These are phyloP conservation scores for Fagopyrum esculentum DNA, from an alignment of 148 eudicot species.

Conservation along the genomic window DNA sequence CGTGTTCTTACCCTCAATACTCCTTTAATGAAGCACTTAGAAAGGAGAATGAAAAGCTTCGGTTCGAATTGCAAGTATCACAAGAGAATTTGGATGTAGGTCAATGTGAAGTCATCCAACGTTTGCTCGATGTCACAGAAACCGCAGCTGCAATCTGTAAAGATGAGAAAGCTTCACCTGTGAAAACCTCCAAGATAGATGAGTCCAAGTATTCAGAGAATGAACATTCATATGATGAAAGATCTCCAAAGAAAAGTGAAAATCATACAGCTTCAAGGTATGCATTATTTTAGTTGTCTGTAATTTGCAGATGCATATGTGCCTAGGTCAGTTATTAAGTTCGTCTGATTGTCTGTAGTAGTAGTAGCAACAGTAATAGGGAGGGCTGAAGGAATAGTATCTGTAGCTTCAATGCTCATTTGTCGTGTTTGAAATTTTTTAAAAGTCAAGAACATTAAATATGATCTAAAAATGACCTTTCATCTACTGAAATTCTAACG, in stretches of 20 bases:
- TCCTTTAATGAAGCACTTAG: constrained; percentile 66
- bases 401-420: background rate
- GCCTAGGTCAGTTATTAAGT: background rate
- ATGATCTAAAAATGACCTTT: background rate
- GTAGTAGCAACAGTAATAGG: background rate
- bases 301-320: background rate
- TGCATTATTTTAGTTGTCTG: constrained; percentile 9
- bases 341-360: background rate
- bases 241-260: constrained; percentile 32
- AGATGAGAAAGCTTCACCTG: constrained; percentile 36
- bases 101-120: constrained; percentile 90
- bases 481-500: background rate
- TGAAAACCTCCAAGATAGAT: constrained; percentile 31
- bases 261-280: constrained; percentile 50
- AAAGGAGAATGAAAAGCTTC: constrained; percentile 91
- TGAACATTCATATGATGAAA: constrained; percentile 31
- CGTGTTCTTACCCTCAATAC: constrained; percentile 83
- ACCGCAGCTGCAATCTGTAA: constrained; percentile 49
- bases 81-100: constrained; percentile 67
- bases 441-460: background rate
- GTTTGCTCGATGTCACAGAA: constrained; percentile 77
- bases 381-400: background rate
- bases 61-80: constrained; percentile 70
- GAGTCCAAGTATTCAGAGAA: constrained; percentile 36
- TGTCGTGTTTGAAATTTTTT: background rate